Conservation (phyloP, 345 rosid species). For the Raphanus sativus region DNA sequence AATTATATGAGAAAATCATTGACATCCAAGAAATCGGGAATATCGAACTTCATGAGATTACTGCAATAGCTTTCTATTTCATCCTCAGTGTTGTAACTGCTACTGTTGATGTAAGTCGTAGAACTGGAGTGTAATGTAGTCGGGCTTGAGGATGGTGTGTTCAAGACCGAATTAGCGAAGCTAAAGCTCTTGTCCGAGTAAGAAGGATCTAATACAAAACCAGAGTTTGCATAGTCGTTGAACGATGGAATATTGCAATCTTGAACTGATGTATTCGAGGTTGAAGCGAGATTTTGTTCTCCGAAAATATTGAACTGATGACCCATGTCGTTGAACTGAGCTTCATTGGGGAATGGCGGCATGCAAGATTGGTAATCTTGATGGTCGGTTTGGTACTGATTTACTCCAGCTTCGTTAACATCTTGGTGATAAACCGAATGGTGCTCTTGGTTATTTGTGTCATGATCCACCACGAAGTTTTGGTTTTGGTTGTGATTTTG, state of each 20-base stretch:
- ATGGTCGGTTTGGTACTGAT: constrained; percentile 34
- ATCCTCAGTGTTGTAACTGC: constrained; percentile 60
- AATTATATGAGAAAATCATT: constrained; percentile 53
- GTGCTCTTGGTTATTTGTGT: not conserved
- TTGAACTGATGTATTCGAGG: constrained; percentile 26
- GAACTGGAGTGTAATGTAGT: constrained; percentile 62
- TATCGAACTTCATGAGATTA: constrained; percentile 56
- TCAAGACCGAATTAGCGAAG: constrained; percentile 52
- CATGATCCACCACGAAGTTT: constrained; percentile 4
- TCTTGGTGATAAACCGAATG: constrained; percentile 11
- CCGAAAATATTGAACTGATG: constrained; percentile 21
- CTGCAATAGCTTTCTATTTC: constrained; percentile 81
- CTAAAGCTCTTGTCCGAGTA: constrained; percentile 41
- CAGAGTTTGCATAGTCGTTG: constrained; percentile 32
- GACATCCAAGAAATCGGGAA: constrained; percentile 59
- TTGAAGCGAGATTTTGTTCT: constrained; percentile 30
- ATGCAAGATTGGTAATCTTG: constrained; percentile 44
- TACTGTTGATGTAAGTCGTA: constrained; percentile 46
- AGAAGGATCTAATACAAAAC: constrained; percentile 43
- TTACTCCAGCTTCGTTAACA: constrained; percentile 16
- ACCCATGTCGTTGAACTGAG: constrained; percentile 22
- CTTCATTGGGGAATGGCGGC: constrained; percentile 40
- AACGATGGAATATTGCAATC: constrained; percentile 39
- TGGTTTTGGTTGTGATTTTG: constrained; percentile 31
- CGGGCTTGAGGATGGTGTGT: constrained; percentile 69